These are phyloP conservation scores for Gloeostereum incarnatum DNA, from an alignment of 768 basidiomycete genomes.

Conservation along the genomic window DNA sequence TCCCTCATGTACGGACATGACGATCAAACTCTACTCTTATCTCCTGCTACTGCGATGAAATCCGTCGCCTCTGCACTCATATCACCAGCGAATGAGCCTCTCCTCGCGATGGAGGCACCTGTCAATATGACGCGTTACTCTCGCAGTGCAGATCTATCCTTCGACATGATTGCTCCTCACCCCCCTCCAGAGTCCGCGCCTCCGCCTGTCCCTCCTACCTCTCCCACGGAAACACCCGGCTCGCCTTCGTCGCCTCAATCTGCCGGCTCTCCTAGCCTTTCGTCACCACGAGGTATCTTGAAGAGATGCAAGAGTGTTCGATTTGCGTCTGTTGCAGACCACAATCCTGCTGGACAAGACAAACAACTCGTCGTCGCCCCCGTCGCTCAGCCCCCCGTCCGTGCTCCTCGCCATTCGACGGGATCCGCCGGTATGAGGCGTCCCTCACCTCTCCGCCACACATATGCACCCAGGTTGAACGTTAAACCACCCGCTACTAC, in stretches of 20 bases:
- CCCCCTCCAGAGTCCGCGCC: not conserved
- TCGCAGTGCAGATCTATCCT: no score
- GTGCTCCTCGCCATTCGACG: conserved; percentile 1
- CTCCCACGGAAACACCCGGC: conserved; percentile 9
- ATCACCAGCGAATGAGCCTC: no score
- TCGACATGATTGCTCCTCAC: not conserved
- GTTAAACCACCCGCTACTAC: not conserved
- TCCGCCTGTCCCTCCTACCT: conserved; percentile 2
- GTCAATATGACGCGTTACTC: no score
- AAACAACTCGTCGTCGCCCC: not conserved
- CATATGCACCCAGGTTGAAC: conserved; percentile 7
- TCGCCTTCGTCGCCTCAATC: conserved; percentile 14
- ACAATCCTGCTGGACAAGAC: conserved; percentile 1
- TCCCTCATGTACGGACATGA: no score
- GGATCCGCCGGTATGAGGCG: conserved; percentile 2
- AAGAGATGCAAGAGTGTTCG: conserved; percentile 33
- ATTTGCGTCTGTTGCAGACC: conserved; percentile 26
- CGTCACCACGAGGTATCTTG: conserved; percentile 22
- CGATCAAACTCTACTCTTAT: no score
- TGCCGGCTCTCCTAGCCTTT: conserved; percentile 8
- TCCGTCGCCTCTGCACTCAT: no score
- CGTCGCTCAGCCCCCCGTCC: conserved; percentile 1
- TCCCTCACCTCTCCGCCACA: conserved; percentile 7
- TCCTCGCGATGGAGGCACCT: no score
- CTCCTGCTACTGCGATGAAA: no score